Evolutionary conservation across 2,329 filamentous ascomycete genomes (phyloP).

Genomic region (Fusarium mangiferae): DNA sequence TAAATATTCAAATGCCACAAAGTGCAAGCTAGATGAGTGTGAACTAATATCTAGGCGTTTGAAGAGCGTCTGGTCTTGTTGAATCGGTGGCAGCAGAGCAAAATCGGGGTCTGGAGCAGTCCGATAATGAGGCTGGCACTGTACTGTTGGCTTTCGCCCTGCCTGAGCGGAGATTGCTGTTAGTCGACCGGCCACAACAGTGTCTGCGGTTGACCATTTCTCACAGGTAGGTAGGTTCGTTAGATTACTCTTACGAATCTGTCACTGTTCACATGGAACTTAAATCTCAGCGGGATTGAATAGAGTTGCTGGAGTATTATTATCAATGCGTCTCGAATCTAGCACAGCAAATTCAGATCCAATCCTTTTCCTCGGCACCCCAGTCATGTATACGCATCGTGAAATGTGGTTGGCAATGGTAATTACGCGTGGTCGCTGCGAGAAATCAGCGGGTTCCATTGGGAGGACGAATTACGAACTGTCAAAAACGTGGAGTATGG

Average conservation of each 20-base stretch:
- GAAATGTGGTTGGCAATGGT: constrained; percentile 31
- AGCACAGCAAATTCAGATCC: not conserved
- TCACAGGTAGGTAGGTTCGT: not conserved
- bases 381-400: not conserved
- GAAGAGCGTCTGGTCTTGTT: not conserved
- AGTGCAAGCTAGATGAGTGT: not conserved
- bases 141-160: not conserved
- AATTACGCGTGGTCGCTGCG: not conserved
- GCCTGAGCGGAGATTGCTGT: constrained; percentile 3
- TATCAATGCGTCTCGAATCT: not conserved
- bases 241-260: not conserved
- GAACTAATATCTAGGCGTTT: not conserved
- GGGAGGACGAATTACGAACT: constrained; percentile 16
- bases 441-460: constrained; percentile 23
- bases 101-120: constrained; percentile 1
- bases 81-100: not conserved
- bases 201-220: not conserved
- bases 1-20: not conserved
- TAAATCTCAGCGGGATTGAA: constrained; percentile 13
- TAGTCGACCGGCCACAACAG: not conserved
- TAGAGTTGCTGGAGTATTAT: not conserved
- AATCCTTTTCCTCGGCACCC: not conserved
- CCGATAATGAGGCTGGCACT: constrained; percentile 8
- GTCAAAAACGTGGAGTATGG: constrained; percentile 26
- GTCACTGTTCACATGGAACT: not conserved